These are phyloP conservation scores for Millerago galiae DNA, from an alignment of 805 yeast genomes.

Conservation along the genomic window DNA sequence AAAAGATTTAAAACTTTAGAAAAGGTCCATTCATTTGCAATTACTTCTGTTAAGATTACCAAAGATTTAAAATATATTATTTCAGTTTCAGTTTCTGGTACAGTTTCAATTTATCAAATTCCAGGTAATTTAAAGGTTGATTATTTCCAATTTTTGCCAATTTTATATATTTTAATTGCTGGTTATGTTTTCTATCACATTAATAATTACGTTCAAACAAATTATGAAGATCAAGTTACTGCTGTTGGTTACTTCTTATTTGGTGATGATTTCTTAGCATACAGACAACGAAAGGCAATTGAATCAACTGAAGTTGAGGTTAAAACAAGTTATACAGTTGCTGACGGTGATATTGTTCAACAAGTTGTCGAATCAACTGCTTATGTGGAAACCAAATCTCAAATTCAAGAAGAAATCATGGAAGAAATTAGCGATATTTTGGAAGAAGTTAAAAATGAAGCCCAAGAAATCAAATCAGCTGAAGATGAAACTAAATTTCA, in stretches of 20 bases:
- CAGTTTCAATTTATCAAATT: slow-evolving; percentile 55
- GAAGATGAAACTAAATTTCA: background rate
- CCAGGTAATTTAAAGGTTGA: slow-evolving; percentile 38
- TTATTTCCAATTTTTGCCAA: slow-evolving; percentile 8
- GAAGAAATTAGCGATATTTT: background rate
- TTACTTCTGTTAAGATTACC: slow-evolving; percentile 66
- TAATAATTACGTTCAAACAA: slow-evolving; percentile 11
- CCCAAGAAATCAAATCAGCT: background rate
- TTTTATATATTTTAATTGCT: slow-evolving; percentile 7
- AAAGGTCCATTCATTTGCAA: slow-evolving; percentile 73
- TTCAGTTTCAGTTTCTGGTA: slow-evolving; percentile 54
- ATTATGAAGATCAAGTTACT: slow-evolving; percentile 12
- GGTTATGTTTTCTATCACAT: slow-evolving; percentile 6
- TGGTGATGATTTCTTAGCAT: slow-evolving; percentile 6
- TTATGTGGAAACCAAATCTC: background rate
- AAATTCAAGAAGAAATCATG: slow-evolving; percentile 16
- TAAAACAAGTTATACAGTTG: slow-evolving; percentile 10
- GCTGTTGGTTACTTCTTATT: slow-evolving; percentile 8
- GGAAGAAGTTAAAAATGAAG: background rate
- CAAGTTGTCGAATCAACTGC: slow-evolving; percentile 10
- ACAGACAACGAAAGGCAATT: background rate
- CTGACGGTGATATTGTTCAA: slow-evolving; percentile 19
- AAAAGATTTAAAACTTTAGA: slow-evolving; percentile 42
- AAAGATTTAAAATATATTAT: slow-evolving; percentile 4
- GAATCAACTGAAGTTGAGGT: background rate